phyloP scores from a whole-genome alignment of 306 rosid genomes.

The Vachellia collinsii region DNA sequence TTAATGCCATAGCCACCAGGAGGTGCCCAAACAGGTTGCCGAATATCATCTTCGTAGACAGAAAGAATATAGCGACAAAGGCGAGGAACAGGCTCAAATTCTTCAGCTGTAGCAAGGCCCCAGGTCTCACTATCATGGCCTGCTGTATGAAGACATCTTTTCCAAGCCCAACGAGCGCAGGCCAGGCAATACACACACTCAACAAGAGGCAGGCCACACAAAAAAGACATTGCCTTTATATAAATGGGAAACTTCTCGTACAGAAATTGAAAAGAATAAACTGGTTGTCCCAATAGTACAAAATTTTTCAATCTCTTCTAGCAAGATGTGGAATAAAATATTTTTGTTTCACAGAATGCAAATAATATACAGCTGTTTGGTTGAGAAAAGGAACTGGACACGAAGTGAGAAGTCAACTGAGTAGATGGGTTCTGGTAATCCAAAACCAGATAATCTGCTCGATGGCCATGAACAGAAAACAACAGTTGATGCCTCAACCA shows the following conservation, averaged over 20 bases:
- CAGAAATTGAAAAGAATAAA: slow-evolving; percentile 6
- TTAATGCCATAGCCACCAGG: slow-evolving; percentile 82
- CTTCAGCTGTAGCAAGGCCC: slow-evolving; percentile 77
- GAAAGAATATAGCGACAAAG: slow-evolving; percentile 85
- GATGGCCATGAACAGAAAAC: slow-evolving; percentile 11
- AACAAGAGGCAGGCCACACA: slow-evolving; percentile 79
- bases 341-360: background rate
- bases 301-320: slow-evolving; percentile 9
- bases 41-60: slow-evolving; percentile 87
- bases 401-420: slow-evolving; percentile 14
- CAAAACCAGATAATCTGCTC: slow-evolving; percentile 13
- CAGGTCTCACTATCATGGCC: slow-evolving; percentile 97
- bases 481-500: background rate
- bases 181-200: slow-evolving; percentile 94
- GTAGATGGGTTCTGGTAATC: slow-evolving; percentile 2
- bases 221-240: slow-evolving; percentile 59
- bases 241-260: slow-evolving; percentile 8
- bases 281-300: background rate
- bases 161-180: slow-evolving; percentile 95
- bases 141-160: slow-evolving; percentile 89
- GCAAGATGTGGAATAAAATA: slow-evolving; percentile 12
- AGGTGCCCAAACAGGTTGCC: slow-evolving; percentile 80
- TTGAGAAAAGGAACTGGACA: background rate
- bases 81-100: slow-evolving; percentile 88
- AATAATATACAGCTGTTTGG: slow-evolving; percentile 16